Evolutionary conservation across 345 rosid genomes (phyloP).

Genomic region (Excoecaria agallocha): DNA sequence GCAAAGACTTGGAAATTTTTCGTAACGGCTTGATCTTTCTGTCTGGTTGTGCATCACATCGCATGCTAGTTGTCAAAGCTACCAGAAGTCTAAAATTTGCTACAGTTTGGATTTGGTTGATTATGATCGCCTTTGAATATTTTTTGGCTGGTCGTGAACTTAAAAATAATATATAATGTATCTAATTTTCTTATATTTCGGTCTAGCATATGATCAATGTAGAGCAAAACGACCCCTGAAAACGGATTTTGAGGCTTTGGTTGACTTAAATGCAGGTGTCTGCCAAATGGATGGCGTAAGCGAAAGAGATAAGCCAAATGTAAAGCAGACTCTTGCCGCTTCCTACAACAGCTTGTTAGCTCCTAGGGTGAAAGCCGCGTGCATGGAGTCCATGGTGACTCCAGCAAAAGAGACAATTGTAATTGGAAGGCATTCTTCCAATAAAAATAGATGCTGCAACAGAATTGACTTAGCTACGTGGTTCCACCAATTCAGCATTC

Average conservation of each 20-base stretch:
- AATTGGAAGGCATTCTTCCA: slow-evolving; percentile 14
- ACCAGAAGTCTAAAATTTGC: neutral
- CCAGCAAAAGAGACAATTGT: slow-evolving; percentile 23
- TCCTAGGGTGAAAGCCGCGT: slow-evolving; percentile 55
- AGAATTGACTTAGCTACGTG: slow-evolving; percentile 38
- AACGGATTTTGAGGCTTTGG: neutral
- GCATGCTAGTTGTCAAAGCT: no score
- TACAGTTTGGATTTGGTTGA: neutral
- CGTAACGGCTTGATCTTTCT: no score
- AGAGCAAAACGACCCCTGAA: neutral
- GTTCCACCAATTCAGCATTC: slow-evolving; percentile 72
- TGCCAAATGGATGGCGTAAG: slow-evolving; percentile 45
- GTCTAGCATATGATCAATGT: neutral
- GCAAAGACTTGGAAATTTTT: no score
- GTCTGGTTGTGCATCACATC: no score
- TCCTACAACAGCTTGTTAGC: slow-evolving; percentile 59
- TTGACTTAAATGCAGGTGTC: slow-evolving; percentile 48
- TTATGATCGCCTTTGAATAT: neutral
- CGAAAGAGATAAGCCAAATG: slow-evolving; percentile 66
- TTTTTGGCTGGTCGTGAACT: no score
- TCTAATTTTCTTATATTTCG: neutral
- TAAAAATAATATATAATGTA: no score
- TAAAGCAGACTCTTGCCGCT: slow-evolving; percentile 49
- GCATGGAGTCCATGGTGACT: slow-evolving; percentile 33
- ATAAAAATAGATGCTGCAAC: slow-evolving; percentile 15